Evolutionary conservation across 306 rosid genomes (phyloP).

Genomic region (Ormosia semicastrata): DNA sequence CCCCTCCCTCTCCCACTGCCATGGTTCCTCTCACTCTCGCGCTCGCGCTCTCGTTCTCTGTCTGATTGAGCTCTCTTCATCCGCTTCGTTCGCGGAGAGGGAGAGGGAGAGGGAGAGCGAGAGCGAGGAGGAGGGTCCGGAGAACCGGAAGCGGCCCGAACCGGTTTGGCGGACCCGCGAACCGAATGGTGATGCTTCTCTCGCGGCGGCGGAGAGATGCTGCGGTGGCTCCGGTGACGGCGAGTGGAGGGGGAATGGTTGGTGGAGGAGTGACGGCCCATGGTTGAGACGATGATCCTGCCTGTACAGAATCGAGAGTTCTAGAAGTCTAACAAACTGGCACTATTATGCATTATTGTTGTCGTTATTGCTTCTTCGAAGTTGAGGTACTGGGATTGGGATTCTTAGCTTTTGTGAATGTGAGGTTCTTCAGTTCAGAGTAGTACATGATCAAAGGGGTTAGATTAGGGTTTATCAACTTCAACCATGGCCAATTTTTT

Average conservation of each 20-base stretch:
- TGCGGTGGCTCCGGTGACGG: constrained; percentile 40
- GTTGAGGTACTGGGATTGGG: neutral
- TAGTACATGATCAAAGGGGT: neutral
- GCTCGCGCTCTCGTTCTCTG: constrained; percentile 30
- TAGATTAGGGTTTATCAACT: neutral
- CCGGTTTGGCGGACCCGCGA: constrained; percentile 33
- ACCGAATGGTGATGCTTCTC: constrained; percentile 30
- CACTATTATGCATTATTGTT: neutral
- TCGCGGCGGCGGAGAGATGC: constrained; percentile 38
- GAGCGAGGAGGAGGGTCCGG: constrained; percentile 33
- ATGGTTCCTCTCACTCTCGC: constrained; percentile 33
- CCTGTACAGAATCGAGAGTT: neutral
- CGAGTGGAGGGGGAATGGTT: constrained; percentile 42
- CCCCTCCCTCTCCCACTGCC: constrained; percentile 46
- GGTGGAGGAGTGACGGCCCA: constrained; percentile 36
- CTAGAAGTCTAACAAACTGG: neutral
- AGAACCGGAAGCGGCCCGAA: constrained; percentile 30
- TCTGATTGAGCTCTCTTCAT: constrained; percentile 48
- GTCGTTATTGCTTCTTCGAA: neutral
- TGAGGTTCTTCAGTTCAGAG: neutral
- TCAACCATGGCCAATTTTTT: neutral
- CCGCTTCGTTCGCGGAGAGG: constrained; percentile 61
- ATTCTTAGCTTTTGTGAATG: neutral
- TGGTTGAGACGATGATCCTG: constrained; percentile 1
- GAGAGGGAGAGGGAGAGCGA: constrained; percentile 50